A percentile compares a stretch with the other conserved stretches of the same genome.
phyloP scores from a whole-genome alignment of 768 basidiomycete species.

The Fomitopsis serialis region DNA sequence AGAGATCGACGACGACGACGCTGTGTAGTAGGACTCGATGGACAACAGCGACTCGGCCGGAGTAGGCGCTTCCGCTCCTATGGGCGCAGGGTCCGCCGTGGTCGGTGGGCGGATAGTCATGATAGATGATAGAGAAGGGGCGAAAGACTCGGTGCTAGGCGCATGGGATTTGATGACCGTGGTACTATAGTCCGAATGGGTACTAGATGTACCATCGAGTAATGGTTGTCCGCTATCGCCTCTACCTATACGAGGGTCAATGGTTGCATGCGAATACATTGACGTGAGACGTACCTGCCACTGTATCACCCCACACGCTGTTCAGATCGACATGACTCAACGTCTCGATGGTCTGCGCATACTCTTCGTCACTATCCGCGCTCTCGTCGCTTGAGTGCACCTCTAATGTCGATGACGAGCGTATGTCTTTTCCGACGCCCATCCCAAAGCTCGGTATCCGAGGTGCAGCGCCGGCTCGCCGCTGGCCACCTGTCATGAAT shows the following conservation, averaged over 20 bases:
- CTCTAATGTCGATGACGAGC: slow-evolving; percentile 32
- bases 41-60: slow-evolving; percentile 44
- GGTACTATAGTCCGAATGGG: slow-evolving; percentile 61
- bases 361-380: slow-evolving; percentile 65
- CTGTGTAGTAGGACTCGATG: slow-evolving; percentile 62
- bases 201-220: slow-evolving; percentile 38
- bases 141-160: slow-evolving; percentile 26
- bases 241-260: slow-evolving; percentile 22
- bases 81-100: slow-evolving; percentile 35
- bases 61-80: slow-evolving; percentile 19
- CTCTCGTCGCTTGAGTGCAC: slow-evolving; percentile 38
- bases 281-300: background rate
- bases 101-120: slow-evolving; percentile 60
- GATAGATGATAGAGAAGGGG: slow-evolving; percentile 64
- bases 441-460: slow-evolving; percentile 85
- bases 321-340: slow-evolving; percentile 48
- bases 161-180: slow-evolving; percentile 53
- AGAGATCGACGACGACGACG: slow-evolving; percentile 39
- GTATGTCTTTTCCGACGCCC: slow-evolving; percentile 60
- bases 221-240: slow-evolving; percentile 51
- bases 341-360: slow-evolving; percentile 52
- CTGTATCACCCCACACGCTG: slow-evolving; percentile 42
- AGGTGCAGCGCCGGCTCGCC: slow-evolving; percentile 47
- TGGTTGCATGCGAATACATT: background rate
- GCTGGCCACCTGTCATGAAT: slow-evolving; percentile 67